A percentile compares a stretch with the other conserved stretches of the same genome.
phyloP scores from a whole-genome alignment of 2,329 filamentous ascomycete species.

The Curvularia hawaiiensis region DNA sequence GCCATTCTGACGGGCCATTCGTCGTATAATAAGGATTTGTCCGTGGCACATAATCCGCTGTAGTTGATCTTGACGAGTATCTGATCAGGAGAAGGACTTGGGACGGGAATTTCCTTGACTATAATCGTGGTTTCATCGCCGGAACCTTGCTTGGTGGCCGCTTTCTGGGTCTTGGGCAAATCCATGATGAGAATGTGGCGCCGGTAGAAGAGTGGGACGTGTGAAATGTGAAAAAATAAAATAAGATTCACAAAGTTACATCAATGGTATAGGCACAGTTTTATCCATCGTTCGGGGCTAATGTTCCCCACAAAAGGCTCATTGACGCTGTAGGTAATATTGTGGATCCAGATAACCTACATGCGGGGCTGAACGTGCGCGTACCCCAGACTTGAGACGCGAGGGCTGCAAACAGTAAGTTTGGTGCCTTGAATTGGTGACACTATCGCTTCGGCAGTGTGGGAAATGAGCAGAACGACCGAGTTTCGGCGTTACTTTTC shows the following conservation, averaged over 20 bases:
- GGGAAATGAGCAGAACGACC: not conserved
- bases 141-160: conserved; percentile 43
- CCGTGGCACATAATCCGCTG: conserved; percentile 63
- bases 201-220: not conserved
- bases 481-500: not conserved
- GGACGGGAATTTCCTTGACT: conserved; percentile 39
- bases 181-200: conserved; percentile 24
- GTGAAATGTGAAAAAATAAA: not conserved
- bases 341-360: not conserved
- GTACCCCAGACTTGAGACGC: not conserved
- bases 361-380: not conserved
- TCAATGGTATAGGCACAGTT: not conserved
- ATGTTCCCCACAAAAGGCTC: not conserved
- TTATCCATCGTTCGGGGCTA: not conserved
- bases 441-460: not conserved
- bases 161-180: conserved; percentile 42
- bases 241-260: not conserved
- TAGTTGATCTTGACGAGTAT: conserved; percentile 61
- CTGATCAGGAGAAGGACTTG: conserved; percentile 55
- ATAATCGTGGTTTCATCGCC: conserved; percentile 27
- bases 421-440: not conserved
- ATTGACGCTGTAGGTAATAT: not conserved
- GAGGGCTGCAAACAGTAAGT: too few relatives aligned
- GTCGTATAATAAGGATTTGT: conserved; percentile 49
- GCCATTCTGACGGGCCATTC: conserved; percentile 43